Base-by-base conservation (phyloP, 192 early-diverging fungal species). In the Coemansia interrupta region DNA sequence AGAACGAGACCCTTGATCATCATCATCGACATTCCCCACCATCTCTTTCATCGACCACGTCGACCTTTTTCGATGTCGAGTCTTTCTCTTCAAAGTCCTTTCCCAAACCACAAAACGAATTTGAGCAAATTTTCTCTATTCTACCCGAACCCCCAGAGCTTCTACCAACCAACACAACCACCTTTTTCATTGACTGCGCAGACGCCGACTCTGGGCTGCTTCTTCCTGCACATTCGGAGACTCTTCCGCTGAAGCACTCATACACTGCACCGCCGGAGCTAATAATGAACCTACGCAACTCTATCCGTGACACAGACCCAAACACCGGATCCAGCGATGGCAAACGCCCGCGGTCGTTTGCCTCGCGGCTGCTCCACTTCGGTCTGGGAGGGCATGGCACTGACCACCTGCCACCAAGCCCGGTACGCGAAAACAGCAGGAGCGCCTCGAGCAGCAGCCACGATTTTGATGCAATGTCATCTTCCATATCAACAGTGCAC, bases 21-120 rank as follows among this genome's bases (percentile, higher is more conserved):
- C 46, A 32, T 32, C 12, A 12, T 22, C 51, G 38, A 22, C 39
- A 20, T 9, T 30, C 56, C 4, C 45, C 52, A 13, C 11, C 61
- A 14, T 68, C 62, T 32, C 61, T 66, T 51, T 66, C 60, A 13
- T 63, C 64, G 3, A 30, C 5, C 38, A 55, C 57, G 11, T 60
- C 71, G 1, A 68, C 74, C 18, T 67, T 64, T 36, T 61, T 77
- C 42, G 53, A 70, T 48, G 19, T 70, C 26, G 45, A 60, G 54
- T 61, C 66, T 22, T 77, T 67, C 28, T 52, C 60, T 2, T 49
- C 45, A 10, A 32, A 52, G 30, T 52, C 61, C 5, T 45, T 40
- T 44, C 50, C 47, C 28, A 66, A 47, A 18, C 66, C 64, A 13
- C 68, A 64, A 52, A 64, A 41, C 28, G 40, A 67, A 56, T 71